Base-by-base conservation (phyloP, 371 early-diverging fungal species). In the Apophysomyces sp. region DNA sequence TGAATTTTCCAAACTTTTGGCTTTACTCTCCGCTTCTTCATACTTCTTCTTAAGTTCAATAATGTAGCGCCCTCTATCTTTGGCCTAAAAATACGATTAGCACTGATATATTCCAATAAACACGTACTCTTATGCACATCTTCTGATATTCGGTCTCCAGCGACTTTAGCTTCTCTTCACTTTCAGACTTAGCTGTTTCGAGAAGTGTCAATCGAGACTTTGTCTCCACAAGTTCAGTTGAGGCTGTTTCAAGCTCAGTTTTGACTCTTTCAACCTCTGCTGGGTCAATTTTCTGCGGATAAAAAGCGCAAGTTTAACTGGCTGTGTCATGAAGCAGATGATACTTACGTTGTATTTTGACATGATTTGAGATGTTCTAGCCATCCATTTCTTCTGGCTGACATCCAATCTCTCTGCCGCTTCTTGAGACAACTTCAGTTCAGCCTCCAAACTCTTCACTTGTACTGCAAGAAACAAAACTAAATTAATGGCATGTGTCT, bases 211-310 rank as follows among this genome's bases (percentile, higher is more conserved):
- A 31, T 34, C 57, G 24, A 15, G 60, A 56, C 49, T 63, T 64
- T 12, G 55, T 49, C 3, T 30, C 36, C 29, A 54, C 56, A 13
- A 60, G 55, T 32, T 68, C 63, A 8, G 58, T 40, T 6, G 52
- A 55, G 57, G 58, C 53, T 29, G 21, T 36, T 24, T 58, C 56
- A 13, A 60, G 55, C 21, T 68, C 69, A 37, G 62, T 52, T 9
- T 57, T 60, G 55, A 60, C 54, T 34, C 53, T 64, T n/a, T 64
- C 58, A 3, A 68, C 55, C 51, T 68, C 69, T 28, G 62, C 60
- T 26, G 69, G 69, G 58, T 68, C 69, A 16, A 57, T 40, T 63
- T 64, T 69, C 69, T 65, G 57, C n/a, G 3, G 2, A 51, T 6
- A 3, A 57, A 49, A 31, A 15, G 40, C 5, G 13, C 34, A 21